Evolutionary conservation across 192 early-diverging fungal species (phyloP).

Genomic region (Coemansia sp.): DNA sequence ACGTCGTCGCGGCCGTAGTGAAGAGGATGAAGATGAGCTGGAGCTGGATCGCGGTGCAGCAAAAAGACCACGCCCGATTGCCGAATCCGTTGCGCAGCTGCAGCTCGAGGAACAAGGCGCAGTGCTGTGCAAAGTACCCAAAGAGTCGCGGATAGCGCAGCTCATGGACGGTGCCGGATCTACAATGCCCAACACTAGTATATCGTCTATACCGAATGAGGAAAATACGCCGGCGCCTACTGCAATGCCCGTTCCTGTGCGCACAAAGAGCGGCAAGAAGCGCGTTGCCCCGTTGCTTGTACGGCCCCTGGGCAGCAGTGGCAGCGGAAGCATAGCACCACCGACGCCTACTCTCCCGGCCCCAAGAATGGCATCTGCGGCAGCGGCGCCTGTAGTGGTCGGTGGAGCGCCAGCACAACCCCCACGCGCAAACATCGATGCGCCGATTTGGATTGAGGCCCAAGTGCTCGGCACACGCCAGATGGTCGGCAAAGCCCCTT

Average conservation of each 20-base stretch:
- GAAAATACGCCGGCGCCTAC: constrained; percentile 34
- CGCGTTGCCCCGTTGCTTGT: constrained; percentile 76
- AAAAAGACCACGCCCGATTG: constrained; percentile 45
- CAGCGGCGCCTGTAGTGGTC: neutral
- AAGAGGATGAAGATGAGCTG: constrained; percentile 7
- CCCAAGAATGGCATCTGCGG: neutral
- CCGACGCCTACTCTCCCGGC: neutral
- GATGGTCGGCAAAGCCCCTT: neutral
- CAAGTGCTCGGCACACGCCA: constrained; percentile 30
- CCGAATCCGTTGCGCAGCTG: constrained; percentile 66
- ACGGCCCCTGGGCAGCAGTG: constrained; percentile 24
- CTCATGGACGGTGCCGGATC: constrained; percentile 6
- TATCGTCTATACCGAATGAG: neutral
- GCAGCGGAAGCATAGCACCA: neutral
- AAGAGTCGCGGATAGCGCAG: constrained; percentile 39
- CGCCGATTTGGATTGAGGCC: constrained; percentile 43
- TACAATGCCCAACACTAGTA: neutral
- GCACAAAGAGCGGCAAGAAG: constrained; percentile 78
- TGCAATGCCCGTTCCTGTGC: constrained; percentile 57
- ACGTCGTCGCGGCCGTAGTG: neutral
- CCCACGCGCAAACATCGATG: constrained; percentile 11
- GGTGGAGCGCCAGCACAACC: neutral
- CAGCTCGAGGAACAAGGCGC: constrained; percentile 61
- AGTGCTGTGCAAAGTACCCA: constrained; percentile 12
- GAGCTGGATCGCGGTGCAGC: constrained; percentile 52